Evolutionary conservation across 1,284 basidiomycete genomes (phyloP).

Genomic region (Uromyces viciae-fabae): DNA sequence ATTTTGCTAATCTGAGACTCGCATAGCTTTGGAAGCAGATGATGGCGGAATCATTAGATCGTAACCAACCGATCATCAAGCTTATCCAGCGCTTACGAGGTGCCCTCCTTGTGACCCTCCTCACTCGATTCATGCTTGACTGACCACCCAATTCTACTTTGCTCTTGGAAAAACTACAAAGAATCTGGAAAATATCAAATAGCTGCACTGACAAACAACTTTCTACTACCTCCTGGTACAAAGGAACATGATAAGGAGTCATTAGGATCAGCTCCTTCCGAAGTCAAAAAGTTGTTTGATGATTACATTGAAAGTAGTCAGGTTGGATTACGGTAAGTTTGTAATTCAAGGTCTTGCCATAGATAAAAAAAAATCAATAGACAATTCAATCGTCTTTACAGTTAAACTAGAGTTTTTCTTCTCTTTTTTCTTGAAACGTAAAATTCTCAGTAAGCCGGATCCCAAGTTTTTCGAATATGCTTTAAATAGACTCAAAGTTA

Average conservation of each 20-base stretch:
- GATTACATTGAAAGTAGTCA: constrained; percentile 54
- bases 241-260: constrained; percentile 49
- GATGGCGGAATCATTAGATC: constrained; percentile 49
- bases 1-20: neutral
- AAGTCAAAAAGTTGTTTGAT: constrained; percentile 53
- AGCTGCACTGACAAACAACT: constrained; percentile 56
- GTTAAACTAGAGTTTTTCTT: no score
- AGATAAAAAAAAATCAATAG: no score
- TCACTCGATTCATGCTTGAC: neutral
- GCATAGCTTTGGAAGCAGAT: constrained; percentile 54
- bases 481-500: constrained; percentile 51
- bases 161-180: constrained; percentile 48
- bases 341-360: no score
- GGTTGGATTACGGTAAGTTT: constrained; percentile 52
- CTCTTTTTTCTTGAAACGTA: neutral
- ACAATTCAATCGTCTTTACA: no score
- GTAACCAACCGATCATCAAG: constrained; percentile 27
- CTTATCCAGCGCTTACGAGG: constrained; percentile 47
- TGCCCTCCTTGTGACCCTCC: constrained; percentile 24
- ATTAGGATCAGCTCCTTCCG: constrained; percentile 45
- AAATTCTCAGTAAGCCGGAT: constrained; percentile 54
- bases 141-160: neutral
- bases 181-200: constrained; percentile 49
- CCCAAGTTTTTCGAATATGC: constrained; percentile 54
- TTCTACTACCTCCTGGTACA: constrained; percentile 50